Percentiles rank a stretch among this genome's conserved stretches.
These are phyloP conservation scores for Cladophialophora immunda DNA, from an alignment of 2,329 filamentous ascomycete species.

Conservation along the genomic window DNA sequence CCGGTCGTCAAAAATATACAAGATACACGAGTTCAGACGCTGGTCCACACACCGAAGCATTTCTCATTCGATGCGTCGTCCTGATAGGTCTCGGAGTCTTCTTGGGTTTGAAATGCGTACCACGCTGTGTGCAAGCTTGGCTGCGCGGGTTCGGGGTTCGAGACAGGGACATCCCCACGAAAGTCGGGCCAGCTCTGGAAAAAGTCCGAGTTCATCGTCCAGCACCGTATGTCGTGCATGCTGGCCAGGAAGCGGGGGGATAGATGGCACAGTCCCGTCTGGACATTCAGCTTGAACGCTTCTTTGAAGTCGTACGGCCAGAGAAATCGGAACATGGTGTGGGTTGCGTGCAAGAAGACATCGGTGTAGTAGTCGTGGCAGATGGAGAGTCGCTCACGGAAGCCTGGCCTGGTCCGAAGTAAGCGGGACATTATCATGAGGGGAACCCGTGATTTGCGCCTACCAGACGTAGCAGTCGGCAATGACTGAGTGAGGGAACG, in stretches of 20 bases:
- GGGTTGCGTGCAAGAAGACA: not conserved
- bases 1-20: not conserved
- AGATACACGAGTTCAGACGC: not conserved
- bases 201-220: slow-evolving; percentile 17
- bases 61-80: not conserved
- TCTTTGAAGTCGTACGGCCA: not conserved
- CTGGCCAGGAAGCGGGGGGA: slow-evolving; percentile 1
- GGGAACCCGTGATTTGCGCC: not conserved
- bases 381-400: not conserved
- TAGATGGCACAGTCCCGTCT: not conserved
- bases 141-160: not conserved
- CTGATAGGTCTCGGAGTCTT: not conserved
- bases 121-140: not conserved
- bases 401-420: not conserved
- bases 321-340: not conserved
- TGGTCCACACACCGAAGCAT: not conserved
- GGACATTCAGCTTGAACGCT: not conserved
- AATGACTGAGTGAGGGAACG: not conserved
- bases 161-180: not conserved
- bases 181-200: not conserved
- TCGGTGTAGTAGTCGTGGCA: not conserved
- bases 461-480: not conserved
- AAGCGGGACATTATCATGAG: not conserved
- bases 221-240: slow-evolving; percentile 12
- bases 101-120: not conserved